Percentiles rank a stretch among this genome's conserved stretches.
Conservation (phyloP, 169 alveolate species). For the Pseudocohnilembus persalinus region DNA sequence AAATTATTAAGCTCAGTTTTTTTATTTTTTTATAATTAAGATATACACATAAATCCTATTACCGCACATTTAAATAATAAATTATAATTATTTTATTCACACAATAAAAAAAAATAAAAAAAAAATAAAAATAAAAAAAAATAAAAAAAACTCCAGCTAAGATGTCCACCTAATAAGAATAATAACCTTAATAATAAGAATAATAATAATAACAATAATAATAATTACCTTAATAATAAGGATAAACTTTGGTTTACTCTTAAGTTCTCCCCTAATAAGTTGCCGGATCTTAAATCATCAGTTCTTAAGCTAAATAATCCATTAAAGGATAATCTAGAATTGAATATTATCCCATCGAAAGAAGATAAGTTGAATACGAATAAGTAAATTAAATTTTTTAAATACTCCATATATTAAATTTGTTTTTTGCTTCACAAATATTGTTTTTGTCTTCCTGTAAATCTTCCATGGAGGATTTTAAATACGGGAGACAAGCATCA, state of each 20-base stretch:
- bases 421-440: neutral
- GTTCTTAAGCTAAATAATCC: neutral
- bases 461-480: neutral
- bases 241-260: neutral
- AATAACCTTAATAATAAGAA: neutral
- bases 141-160: neutral
- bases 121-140: no score
- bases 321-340: slow-evolving; percentile 50
- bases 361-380: slow-evolving; percentile 42
- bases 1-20: no score
- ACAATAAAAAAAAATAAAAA: no score
- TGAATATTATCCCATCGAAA: slow-evolving; percentile 46
- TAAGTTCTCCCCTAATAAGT: neutral
- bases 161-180: neutral
- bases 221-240: neutral
- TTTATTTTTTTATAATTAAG: no score
- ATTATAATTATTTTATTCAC: no score
- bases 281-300: neutral
- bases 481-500: no score
- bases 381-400: neutral
- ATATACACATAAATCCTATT: no score
- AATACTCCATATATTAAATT: no score
- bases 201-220: no score
- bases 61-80: no score
- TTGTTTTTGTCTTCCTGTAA: neutral